Percentiles rank a stretch among this genome's conserved stretches.
Conservation (phyloP, 202 grass and related monocot genomes). For the Zizania palustris region DNA sequence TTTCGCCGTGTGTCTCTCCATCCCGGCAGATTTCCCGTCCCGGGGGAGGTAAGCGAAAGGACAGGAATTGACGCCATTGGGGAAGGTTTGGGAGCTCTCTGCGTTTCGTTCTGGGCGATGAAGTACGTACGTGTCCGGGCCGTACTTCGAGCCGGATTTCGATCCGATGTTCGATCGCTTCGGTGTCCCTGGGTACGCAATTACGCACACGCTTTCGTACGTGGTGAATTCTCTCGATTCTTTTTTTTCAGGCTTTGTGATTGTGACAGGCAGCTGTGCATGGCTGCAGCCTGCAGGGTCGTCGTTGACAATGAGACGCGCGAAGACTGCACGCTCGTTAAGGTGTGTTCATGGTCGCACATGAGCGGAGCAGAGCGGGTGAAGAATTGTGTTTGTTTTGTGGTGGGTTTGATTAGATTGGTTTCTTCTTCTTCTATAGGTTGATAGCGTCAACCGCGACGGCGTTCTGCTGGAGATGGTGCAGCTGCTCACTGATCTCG, state of each 20-base stretch:
- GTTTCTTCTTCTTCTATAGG: background rate
- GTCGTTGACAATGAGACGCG: slow-evolving; percentile 77
- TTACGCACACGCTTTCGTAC: background rate
- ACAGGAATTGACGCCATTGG: background rate
- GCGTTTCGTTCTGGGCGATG: slow-evolving; percentile 26
- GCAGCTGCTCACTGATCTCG: slow-evolving; percentile 82
- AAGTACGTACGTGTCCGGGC: slow-evolving; percentile 60
- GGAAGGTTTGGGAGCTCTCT: background rate
- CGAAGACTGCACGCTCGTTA: slow-evolving; percentile 70
- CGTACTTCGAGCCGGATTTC: slow-evolving; percentile 87
- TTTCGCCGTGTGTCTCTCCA: background rate
- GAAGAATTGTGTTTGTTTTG: background rate
- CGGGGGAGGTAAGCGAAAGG: background rate
- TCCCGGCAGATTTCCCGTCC: slow-evolving; percentile 26
- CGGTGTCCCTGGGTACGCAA: slow-evolving; percentile 46
- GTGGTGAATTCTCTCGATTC: background rate
- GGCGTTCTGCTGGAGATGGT: slow-evolving; percentile 86
- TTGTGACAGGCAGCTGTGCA: background rate
- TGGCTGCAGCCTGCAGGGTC: slow-evolving; percentile 64
- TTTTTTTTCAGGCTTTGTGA: background rate
- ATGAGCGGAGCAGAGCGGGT: too few relatives aligned
- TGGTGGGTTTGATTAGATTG: background rate
- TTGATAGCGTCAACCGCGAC: slow-evolving; percentile 74
- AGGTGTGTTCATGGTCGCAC: slow-evolving; percentile 31
- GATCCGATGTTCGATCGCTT: slow-evolving; percentile 60